Evolutionary conservation across 805 yeast species (phyloP).

Genomic region (Yamadazyma olivae): DNA sequence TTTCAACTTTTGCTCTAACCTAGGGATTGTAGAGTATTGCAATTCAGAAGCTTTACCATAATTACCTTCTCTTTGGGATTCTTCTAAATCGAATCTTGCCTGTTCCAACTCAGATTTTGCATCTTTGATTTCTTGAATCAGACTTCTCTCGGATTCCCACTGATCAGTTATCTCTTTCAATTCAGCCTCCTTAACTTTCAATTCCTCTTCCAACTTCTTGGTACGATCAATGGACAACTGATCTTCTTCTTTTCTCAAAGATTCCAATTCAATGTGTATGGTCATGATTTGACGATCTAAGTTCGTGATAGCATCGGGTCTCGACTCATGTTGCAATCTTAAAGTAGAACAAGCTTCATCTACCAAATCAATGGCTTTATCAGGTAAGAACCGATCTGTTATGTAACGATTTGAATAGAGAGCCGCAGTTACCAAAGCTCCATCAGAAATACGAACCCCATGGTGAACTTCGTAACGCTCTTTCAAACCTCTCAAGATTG

Average conservation of each 20-base stretch:
- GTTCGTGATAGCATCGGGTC: slow-evolving; percentile 90
- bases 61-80: slow-evolving; percentile 78
- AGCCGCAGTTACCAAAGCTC: slow-evolving; percentile 93
- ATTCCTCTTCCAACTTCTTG: slow-evolving; percentile 65
- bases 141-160: slow-evolving; percentile 83
- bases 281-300: slow-evolving; percentile 90
- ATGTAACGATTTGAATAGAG: slow-evolving; percentile 85
- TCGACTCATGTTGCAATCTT: slow-evolving; percentile 92
- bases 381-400: slow-evolving; percentile 89
- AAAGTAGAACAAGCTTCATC: slow-evolving; percentile 97
- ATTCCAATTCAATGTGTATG: slow-evolving; percentile 90
- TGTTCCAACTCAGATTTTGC: slow-evolving; percentile 82
- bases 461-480: slow-evolving; percentile 96
- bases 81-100: slow-evolving; percentile 79
- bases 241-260: slow-evolving; percentile 90
- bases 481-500: slow-evolving; percentile 88
- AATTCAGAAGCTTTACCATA: slow-evolving; percentile 87
- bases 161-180: slow-evolving; percentile 67
- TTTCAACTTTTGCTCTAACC: slow-evolving; percentile 61
- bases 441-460: slow-evolving; percentile 91
- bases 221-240: slow-evolving; percentile 76
- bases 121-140: slow-evolving; percentile 71
- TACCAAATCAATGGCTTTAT: slow-evolving; percentile 92
- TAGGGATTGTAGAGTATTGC: slow-evolving; percentile 85
- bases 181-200: slow-evolving; percentile 62